phyloP scores from a whole-genome alignment of 2,329 filamentous ascomycete species.

The Aspergillus neotritici region DNA sequence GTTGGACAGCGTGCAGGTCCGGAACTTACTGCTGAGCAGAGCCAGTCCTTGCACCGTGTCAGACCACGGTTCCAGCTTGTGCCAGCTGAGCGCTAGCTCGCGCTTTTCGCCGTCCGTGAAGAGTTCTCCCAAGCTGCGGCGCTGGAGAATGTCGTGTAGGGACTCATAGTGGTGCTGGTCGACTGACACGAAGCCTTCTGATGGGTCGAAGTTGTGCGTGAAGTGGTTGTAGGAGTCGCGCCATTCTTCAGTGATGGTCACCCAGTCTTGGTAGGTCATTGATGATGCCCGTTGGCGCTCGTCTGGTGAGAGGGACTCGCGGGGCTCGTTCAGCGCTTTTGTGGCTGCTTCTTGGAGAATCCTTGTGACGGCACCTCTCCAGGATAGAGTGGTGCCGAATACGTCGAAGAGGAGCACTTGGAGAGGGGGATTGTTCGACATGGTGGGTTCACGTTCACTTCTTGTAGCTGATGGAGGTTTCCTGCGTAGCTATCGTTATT shows the following conservation, averaged over 20 bases:
- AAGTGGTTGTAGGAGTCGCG: slow-evolving; percentile 59
- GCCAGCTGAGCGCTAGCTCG: slow-evolving; percentile 62
- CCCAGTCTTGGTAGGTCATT: slow-evolving; percentile 57
- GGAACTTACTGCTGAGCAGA: slow-evolving; percentile 51
- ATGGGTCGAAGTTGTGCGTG: slow-evolving; percentile 42
- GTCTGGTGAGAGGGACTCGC: slow-evolving; percentile 41
- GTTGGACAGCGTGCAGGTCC: slow-evolving; percentile 67
- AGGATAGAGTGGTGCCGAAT: slow-evolving; percentile 56
- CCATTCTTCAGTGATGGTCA: slow-evolving; percentile 64
- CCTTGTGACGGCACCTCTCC: slow-evolving; percentile 35
- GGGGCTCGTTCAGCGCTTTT: slow-evolving; percentile 49
- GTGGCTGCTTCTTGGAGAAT: slow-evolving; percentile 41
- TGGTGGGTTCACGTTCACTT: slow-evolving; percentile 7
- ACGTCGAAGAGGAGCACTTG: slow-evolving; percentile 31
- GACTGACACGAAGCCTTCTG: slow-evolving; percentile 58
- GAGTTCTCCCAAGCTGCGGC: slow-evolving; percentile 53
- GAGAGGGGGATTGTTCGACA: slow-evolving; percentile 19
- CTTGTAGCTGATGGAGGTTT: neutral
- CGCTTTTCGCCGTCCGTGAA: slow-evolving; percentile 60
- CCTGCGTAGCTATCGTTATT: neutral
- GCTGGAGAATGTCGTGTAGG: slow-evolving; percentile 53
- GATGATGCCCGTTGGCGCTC: slow-evolving; percentile 46
- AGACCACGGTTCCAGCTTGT: slow-evolving; percentile 63
- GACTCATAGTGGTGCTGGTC: slow-evolving; percentile 66
- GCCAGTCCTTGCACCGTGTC: slow-evolving; percentile 55